phyloP scores from a whole-genome alignment of 352 stramenopile species.

The Chrysophaeum taylorii region DNA sequence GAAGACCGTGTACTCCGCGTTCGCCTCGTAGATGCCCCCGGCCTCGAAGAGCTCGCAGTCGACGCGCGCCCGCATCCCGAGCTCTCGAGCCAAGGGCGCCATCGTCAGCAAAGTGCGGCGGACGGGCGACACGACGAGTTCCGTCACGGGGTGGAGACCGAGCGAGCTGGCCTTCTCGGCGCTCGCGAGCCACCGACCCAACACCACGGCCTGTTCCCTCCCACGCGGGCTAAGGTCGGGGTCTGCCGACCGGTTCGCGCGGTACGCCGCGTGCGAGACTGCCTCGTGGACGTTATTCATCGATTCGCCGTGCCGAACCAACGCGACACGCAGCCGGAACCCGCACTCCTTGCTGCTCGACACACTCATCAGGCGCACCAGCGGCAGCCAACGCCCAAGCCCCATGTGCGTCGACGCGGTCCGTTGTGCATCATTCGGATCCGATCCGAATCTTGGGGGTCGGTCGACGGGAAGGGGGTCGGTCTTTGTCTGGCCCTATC shows the following conservation, averaged over 20 bases:
- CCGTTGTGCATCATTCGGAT: too few relatives aligned
- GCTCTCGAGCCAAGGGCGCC: background rate
- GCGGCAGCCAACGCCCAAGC: too few relatives aligned
- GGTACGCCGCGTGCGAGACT: background rate
- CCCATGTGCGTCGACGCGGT: too few relatives aligned
- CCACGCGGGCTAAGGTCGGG: background rate
- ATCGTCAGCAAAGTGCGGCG: background rate
- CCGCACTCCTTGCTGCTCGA: too few relatives aligned
- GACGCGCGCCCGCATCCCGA: background rate
- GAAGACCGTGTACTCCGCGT: background rate
- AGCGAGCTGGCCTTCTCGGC: background rate
- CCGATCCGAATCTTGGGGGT: too few relatives aligned
- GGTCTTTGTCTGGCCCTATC: too few relatives aligned
- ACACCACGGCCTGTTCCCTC: background rate
- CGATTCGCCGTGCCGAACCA: conserved; percentile 7
- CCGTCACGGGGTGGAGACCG: background rate
- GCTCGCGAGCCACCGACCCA: background rate
- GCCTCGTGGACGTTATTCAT: conserved; percentile 17
- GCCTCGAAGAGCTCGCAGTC: background rate
- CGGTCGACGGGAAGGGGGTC: too few relatives aligned
- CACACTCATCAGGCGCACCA: too few relatives aligned
- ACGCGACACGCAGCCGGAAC: background rate
- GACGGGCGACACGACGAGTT: background rate
- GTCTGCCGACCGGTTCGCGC: background rate
- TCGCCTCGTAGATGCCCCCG: conserved; percentile 7